Evolutionary conservation across 2,329 filamentous ascomycete species (phyloP).

Genomic region (Trichoderma sp.): DNA sequence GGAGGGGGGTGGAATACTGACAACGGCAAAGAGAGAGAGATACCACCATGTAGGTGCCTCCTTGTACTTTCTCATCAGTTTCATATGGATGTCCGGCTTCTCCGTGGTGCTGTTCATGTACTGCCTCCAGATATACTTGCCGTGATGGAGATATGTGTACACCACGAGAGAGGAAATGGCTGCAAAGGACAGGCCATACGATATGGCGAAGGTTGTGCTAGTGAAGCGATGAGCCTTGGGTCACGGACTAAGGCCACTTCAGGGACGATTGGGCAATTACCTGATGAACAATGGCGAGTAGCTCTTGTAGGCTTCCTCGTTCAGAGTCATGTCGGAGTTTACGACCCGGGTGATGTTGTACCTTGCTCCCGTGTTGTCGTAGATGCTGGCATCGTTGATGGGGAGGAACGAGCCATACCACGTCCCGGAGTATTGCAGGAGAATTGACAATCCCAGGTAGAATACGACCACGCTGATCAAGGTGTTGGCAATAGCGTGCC

Average conservation of each 20-base stretch:
- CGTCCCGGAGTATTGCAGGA: slow-evolving; percentile 65
- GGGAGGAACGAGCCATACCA: slow-evolving; percentile 69
- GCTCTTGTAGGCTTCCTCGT: slow-evolving; percentile 63
- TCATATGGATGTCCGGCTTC: slow-evolving; percentile 66
- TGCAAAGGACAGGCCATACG: slow-evolving; percentile 73
- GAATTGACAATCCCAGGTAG: slow-evolving; percentile 61
- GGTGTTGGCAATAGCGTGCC: slow-evolving; percentile 73
- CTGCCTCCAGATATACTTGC: slow-evolving; percentile 66
- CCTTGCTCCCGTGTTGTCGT: slow-evolving; percentile 66
- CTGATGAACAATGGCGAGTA: slow-evolving; percentile 71
- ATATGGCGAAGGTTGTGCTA: slow-evolving; percentile 68
- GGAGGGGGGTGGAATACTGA: slow-evolving; percentile 39
- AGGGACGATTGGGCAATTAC: slow-evolving; percentile 35
- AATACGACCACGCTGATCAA: slow-evolving; percentile 67
- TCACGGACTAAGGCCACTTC: neutral
- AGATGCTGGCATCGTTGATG: slow-evolving; percentile 70
- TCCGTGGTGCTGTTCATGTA: slow-evolving; percentile 61
- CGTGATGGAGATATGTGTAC: slow-evolving; percentile 67
- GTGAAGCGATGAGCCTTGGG: slow-evolving; percentile 36
- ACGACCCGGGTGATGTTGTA: slow-evolving; percentile 70
- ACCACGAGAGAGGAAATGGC: slow-evolving; percentile 70
- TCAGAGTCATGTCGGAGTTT: slow-evolving; percentile 61
- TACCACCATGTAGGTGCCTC: slow-evolving; percentile 69
- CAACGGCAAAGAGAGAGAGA: slow-evolving; percentile 57
- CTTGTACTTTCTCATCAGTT: slow-evolving; percentile 63